phyloP scores from a whole-genome alignment of 2,329 filamentous ascomycete genomes.

The Lecanosticta acicola region DNA sequence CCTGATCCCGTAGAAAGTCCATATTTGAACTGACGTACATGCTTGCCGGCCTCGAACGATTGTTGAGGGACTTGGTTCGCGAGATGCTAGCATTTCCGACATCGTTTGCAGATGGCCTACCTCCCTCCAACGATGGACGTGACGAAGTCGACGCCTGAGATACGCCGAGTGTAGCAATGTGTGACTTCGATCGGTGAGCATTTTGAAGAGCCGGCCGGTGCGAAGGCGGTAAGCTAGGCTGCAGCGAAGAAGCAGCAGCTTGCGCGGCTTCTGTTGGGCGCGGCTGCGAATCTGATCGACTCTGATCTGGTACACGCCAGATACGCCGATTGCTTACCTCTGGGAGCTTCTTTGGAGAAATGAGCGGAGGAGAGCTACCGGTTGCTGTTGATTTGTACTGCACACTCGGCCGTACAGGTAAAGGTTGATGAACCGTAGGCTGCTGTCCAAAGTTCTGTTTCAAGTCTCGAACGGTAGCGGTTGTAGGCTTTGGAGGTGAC shows the following conservation, averaged over 20 bases:
- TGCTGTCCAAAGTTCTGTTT: constrained; percentile 3
- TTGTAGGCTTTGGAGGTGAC: constrained; percentile 10
- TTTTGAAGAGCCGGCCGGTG: constrained; percentile 42
- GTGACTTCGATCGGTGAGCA: constrained; percentile 46
- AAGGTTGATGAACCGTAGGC: constrained; percentile 37
- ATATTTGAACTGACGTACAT: constrained; percentile 77
- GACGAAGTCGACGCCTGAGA: constrained; percentile 42
- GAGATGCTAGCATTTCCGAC: constrained; percentile 50
- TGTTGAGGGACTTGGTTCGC: constrained; percentile 59
- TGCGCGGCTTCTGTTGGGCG: constrained; percentile 37
- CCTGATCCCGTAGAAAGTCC: constrained; percentile 74
- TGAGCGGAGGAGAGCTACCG: constrained; percentile 39
- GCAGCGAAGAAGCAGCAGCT: constrained; percentile 34
- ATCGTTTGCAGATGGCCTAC: constrained; percentile 60
- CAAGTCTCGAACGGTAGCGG: neutral
- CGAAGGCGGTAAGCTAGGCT: constrained; percentile 31
- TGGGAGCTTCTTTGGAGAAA: constrained; percentile 32
- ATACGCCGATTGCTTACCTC: constrained; percentile 44
- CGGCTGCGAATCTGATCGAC: constrained; percentile 47
- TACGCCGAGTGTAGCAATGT: constrained; percentile 39
- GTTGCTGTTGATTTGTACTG: constrained; percentile 57
- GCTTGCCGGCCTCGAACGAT: constrained; percentile 69
- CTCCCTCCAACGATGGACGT: constrained; percentile 65
- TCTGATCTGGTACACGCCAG: constrained; percentile 50
- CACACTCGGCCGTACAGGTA: constrained; percentile 40